phyloP scores from a whole-genome alignment of 768 basidiomycete genomes.

The Boletus rubroflammeus region DNA sequence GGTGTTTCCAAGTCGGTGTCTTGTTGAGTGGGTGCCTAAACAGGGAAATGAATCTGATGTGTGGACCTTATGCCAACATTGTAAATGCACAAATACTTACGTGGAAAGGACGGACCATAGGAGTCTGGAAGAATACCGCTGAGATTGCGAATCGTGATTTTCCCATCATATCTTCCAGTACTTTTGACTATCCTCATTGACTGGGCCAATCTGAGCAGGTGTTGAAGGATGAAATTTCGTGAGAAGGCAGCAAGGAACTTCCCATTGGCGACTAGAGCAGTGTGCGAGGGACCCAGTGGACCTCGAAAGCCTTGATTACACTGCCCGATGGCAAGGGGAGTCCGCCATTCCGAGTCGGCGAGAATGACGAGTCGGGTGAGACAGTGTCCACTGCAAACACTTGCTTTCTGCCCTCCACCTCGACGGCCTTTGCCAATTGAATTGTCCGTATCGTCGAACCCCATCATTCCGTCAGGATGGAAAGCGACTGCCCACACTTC shows the following conservation, averaged over 20 bases:
- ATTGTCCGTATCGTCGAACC: not conserved
- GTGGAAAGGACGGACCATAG: not conserved
- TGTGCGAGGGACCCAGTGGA: not conserved
- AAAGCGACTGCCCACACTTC: not conserved
- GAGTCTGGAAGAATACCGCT: not conserved
- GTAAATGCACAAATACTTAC: not conserved
- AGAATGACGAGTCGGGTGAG: too few relatives aligned
- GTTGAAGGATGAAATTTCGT: not conserved
- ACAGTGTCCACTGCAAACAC: not conserved
- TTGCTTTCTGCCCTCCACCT: not conserved
- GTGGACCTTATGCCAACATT: not conserved
- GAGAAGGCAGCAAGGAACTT: not conserved
- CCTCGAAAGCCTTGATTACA: not conserved
- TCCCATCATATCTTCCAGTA: not conserved
- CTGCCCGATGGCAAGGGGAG: too few relatives aligned
- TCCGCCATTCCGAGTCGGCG: too few relatives aligned
- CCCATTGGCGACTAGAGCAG: not conserved
- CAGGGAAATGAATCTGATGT: not conserved
- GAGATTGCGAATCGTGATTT: not conserved
- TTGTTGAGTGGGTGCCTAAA: not conserved
- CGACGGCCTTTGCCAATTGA: not conserved
- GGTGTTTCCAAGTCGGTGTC: not conserved
- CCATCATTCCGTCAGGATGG: not conserved
- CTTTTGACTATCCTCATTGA: not conserved
- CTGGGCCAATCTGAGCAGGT: not conserved